phyloP scores from a whole-genome alignment of 768 basidiomycete genomes.

The Lactarius evosmus region DNA sequence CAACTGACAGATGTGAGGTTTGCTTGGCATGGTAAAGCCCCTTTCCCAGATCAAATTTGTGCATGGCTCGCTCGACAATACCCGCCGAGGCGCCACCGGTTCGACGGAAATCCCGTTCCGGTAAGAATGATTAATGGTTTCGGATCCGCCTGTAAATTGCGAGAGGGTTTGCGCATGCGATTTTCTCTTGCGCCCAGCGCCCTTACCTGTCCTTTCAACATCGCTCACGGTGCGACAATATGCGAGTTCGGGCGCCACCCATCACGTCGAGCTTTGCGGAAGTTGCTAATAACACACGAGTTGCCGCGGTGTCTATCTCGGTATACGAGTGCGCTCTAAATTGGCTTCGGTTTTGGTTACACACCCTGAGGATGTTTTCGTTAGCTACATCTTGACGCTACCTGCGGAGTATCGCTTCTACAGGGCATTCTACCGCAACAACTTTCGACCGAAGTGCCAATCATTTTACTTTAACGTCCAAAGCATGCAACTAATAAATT shows the following conservation, averaged over 20 bases:
- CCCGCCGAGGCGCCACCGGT: neutral
- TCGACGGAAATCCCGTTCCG: neutral
- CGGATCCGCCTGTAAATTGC: neutral
- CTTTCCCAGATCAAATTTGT: too few species aligned
- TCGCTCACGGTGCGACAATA: neutral
- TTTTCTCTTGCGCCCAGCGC: neutral
- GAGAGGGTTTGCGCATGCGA: too few species aligned
- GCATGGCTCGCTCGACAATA: too few species aligned
- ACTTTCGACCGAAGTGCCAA: neutral
- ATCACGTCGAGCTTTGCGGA: neutral
- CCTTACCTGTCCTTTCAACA: neutral
- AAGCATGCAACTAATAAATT: neutral
- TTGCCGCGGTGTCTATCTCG: constrained; percentile 14
- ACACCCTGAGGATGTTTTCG: neutral
- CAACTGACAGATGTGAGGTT: neutral
- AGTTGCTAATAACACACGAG: constrained; percentile 7
- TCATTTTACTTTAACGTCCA: neutral
- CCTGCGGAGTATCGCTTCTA: constrained; percentile 23
- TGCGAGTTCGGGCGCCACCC: neutral
- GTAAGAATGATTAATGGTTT: neutral
- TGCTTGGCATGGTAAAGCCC: neutral
- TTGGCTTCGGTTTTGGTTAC: neutral
- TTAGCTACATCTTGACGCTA: constrained; percentile 18
- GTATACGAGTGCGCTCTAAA: constrained; percentile 13
- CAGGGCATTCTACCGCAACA: constrained; percentile 4